Conservation (phyloP, 2,329 filamentous ascomycete genomes). For the Colletotrichum limetticola region DNA sequence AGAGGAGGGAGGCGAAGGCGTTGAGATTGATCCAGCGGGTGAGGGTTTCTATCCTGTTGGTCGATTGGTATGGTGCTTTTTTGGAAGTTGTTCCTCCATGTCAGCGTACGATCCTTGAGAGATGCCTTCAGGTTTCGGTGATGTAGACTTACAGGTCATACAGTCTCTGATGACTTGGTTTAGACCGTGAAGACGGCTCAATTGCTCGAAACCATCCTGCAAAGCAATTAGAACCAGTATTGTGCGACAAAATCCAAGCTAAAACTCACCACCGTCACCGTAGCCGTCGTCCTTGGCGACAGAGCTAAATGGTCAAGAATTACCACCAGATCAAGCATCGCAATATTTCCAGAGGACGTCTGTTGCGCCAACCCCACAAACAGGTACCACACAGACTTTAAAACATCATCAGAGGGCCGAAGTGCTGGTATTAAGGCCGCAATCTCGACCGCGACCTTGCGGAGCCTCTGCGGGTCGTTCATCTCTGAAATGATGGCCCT, state of each 20-base stretch:
- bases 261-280: slow-evolving; percentile 7
- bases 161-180: slow-evolving; percentile 6
- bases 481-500: not conserved
- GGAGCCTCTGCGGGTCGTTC: slow-evolving; percentile 16
- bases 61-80: slow-evolving; percentile 3
- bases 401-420: not conserved
- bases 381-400: slow-evolving; percentile 29
- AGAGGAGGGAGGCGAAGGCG: slow-evolving; percentile 34
- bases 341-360: slow-evolving; percentile 28
- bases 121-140: not conserved
- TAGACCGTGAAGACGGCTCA: slow-evolving; percentile 21
- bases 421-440: slow-evolving; percentile 4
- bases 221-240: not conserved
- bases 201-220: slow-evolving; percentile 28
- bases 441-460: not conserved
- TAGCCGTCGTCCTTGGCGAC: slow-evolving; percentile 29
- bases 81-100: too few relatives aligned
- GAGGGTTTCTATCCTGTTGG: not conserved
- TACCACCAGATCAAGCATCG: slow-evolving; percentile 27
- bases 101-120: too few relatives aligned
- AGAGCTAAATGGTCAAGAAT: slow-evolving; percentile 22
- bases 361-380: slow-evolving; percentile 34
- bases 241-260: too few relatives aligned
- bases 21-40: slow-evolving; percentile 28
- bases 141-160: slow-evolving; percentile 20